Evolutionary conservation across 116 monocot genomes (phyloP).

Genomic region (Zostera marina): DNA sequence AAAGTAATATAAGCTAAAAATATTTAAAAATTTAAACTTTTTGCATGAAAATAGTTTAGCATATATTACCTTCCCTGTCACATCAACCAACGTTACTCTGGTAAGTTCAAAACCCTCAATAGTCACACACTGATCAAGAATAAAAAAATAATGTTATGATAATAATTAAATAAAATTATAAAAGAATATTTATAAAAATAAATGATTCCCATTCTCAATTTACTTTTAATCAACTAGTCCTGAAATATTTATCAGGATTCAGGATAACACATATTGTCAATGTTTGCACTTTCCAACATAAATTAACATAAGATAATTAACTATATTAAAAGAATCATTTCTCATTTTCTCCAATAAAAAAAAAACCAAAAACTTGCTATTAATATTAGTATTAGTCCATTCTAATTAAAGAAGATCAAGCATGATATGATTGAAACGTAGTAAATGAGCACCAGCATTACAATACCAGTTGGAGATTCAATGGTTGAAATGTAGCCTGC

Average conservation of each 20-base stretch:
- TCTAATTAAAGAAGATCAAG: neutral
- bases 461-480: conserved; percentile 47
- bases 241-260: too few species aligned
- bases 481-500: conserved; percentile 50
- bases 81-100: conserved; percentile 73
- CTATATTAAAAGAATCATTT: too few species aligned
- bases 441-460: conserved; percentile 4
- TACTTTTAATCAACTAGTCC: too few species aligned
- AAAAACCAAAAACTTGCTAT: neutral
- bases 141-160: conserved; percentile 2
- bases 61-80: conserved; percentile 51
- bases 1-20: too few species aligned
- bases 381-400: neutral
- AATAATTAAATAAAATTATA: neutral
- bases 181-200: neutral
- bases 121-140: conserved; percentile 55
- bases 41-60: too few species aligned
- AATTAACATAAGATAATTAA: too few species aligned
- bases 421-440: neutral
- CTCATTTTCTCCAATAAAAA: neutral
- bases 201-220: too few species aligned
- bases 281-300: too few species aligned
- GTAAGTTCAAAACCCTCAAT: conserved; percentile 82
- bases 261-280: too few species aligned
- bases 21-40: too few species aligned